These are phyloP conservation scores for Amanita pallidorosea DNA, from an alignment of 768 basidiomycete species.

Conservation along the genomic window DNA sequence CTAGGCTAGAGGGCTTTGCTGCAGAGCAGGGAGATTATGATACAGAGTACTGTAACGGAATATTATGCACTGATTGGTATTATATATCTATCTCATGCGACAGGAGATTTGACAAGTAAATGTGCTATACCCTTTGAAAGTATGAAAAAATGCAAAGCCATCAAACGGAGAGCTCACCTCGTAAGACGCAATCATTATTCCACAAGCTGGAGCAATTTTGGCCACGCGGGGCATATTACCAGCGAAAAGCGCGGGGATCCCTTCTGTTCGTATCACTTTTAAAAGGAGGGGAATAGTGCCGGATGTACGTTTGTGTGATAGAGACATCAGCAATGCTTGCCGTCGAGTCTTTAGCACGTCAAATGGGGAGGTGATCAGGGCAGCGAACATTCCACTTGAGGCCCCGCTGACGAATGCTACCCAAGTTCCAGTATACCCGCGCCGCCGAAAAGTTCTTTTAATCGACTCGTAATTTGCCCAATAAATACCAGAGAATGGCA, in stretches of 20 bases:
- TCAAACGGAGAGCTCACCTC: constrained; percentile 46
- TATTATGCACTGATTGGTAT: constrained; percentile 1
- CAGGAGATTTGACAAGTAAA: constrained; percentile 29
- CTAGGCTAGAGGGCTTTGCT: constrained; percentile 47
- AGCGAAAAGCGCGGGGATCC: constrained; percentile 65
- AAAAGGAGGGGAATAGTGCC: constrained; percentile 54
- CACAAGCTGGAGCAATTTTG: constrained; percentile 96
- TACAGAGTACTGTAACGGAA: constrained; percentile 6
- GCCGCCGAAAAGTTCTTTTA: constrained; percentile 51
- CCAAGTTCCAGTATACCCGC: constrained; percentile 45
- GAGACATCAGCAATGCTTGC: constrained; percentile 71
- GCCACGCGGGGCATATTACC: constrained; percentile 82
- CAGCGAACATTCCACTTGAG: constrained; percentile 76
- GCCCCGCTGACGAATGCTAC: constrained; percentile 89
- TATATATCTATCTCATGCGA: not conserved
- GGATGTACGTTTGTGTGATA: constrained; percentile 27
- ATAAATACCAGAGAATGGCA: constrained; percentile 94
- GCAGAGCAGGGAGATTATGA: constrained; percentile 7
- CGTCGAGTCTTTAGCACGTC: constrained; percentile 94
- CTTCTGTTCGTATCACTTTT: constrained; percentile 72
- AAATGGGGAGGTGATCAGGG: constrained; percentile 87
- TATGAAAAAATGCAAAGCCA: constrained; percentile 8
- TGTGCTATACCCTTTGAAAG: constrained; percentile 45
- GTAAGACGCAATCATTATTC: constrained; percentile 95
- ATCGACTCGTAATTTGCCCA: constrained; percentile 91